Evolutionary conservation across 805 yeast genomes (phyloP), one percentile per base, ranked within the genome.

Genomic region (Candida silvatica): DNA sequence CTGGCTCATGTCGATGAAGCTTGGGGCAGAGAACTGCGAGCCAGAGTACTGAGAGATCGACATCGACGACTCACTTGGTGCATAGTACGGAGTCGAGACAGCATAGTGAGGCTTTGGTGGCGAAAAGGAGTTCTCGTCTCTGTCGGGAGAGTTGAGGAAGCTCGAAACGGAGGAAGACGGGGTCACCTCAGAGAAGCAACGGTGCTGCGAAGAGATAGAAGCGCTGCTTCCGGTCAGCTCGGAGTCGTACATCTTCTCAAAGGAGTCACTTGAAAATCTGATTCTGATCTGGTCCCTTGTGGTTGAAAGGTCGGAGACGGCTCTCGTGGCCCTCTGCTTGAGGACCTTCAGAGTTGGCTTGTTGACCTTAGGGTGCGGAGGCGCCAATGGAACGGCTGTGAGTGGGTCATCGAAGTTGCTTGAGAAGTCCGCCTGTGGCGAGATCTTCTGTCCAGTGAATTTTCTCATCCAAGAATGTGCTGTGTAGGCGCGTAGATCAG

Each of bases 301-400:
- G 4, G 12, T n/a, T 8, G 29, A 9, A 17, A 32, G 17, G 12
- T 32, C 35, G 6, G 23, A 25, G 23, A 16, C 14, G 8, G 29
- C 29, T 12, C 35, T 16, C 15, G 17, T 14, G 8, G 35, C 35
- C 14, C 35, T n/a, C 22, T 16, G n/a, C 23, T 32, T 32, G 20
- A 32, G 14, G 9, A 32, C 26, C 7, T 24, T 16, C n/a, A 25
- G 20, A 11, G 17, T 32, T 12, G 20, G 22, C 11, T 31, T 24
- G 32, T 17, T 20, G 20, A n/a, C 24, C 20, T 20, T 4, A 20
- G 20, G 24, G 23, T 26, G 27, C 27, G 17, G 22, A 6, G 35
- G 29, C n/a, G 19, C 22, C 16, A 29, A n/a, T n/a, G 23, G 22
- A 6, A 14, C 28, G 18, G 35, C n/a, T 11, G 17, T 7, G 16